A percentile compares a stretch with the other conserved stretches of the same genome.
Conservation (phyloP, 163 green algal genomes). For the Scenedesmus sp. region DNA sequence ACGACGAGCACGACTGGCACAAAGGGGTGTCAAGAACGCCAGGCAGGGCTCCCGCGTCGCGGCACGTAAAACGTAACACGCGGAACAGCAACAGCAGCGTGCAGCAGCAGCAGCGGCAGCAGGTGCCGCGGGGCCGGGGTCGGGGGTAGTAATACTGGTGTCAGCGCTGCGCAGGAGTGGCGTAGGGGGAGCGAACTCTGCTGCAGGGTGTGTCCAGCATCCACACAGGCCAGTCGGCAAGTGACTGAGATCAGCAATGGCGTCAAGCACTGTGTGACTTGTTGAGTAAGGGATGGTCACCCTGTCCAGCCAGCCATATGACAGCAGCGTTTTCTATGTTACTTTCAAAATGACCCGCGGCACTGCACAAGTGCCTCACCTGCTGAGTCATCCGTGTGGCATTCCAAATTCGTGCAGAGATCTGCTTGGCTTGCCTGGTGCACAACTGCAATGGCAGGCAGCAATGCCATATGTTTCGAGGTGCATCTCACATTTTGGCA, state of each 20-base stretch:
- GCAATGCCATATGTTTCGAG: no score
- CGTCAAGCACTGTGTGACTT: neutral
- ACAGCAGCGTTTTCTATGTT: no score
- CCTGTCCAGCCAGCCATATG: no score
- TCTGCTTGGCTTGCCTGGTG: no score
- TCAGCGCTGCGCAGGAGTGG: neutral
- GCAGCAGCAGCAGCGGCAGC: constrained; percentile 14
- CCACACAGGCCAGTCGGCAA: neutral
- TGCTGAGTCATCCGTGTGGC: neutral
- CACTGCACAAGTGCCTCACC: neutral
- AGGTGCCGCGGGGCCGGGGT: neutral
- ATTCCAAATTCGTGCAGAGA: no score
- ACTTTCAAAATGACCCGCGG: neutral
- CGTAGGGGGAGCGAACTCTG: neutral
- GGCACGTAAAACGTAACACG: neutral
- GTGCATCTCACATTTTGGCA: no score
- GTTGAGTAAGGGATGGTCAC: no score
- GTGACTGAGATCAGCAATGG: neutral
- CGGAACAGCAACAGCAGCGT: constrained; percentile 6
- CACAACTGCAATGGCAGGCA: no score
- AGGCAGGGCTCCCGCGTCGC: constrained; percentile 1
- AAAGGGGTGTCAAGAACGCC: constrained; percentile 26
- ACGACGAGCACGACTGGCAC: constrained; percentile 28
- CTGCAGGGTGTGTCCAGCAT: neutral
- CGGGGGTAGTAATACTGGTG: neutral